Percentiles rank a stretch among this genome's conserved stretches.
These are phyloP conservation scores for Triangularia setosa DNA, from an alignment of 2,329 filamentous ascomycete species.

Conservation along the genomic window DNA sequence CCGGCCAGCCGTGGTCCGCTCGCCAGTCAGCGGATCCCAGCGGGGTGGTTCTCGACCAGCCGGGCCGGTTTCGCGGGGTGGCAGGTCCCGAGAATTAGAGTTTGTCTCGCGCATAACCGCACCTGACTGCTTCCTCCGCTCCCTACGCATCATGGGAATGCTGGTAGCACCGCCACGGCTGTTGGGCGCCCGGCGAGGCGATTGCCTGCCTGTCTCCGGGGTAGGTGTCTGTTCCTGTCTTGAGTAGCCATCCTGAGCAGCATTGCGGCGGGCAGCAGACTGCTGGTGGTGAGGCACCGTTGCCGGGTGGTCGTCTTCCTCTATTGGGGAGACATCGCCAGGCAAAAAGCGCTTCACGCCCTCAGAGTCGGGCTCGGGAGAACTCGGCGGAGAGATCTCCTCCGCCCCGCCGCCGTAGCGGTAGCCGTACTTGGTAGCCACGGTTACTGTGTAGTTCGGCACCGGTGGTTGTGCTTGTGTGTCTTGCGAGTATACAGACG, in stretches of 20 bases:
- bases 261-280: neutral
- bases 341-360: constrained; percentile 27
- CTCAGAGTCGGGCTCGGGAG: constrained; percentile 42
- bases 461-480: constrained; percentile 36
- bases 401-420: constrained; percentile 26
- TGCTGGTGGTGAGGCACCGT: neutral
- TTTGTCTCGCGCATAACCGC: constrained; percentile 39
- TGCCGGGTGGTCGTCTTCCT: constrained; percentile 35
- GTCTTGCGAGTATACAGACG: constrained; percentile 59
- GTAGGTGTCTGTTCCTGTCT: constrained; percentile 7
- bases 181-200: constrained; percentile 1
- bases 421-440: constrained; percentile 26
- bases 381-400: constrained; percentile 53
- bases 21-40: constrained; percentile 66
- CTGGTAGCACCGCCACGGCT: constrained; percentile 32
- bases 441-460: constrained; percentile 30
- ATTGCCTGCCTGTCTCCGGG: constrained; percentile 7
- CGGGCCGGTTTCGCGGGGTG: constrained; percentile 12
- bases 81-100: constrained; percentile 34
- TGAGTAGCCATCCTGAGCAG: neutral
- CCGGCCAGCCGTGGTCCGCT: constrained; percentile 56
- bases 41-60: constrained; percentile 41
- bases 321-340: constrained; percentile 51
- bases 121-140: constrained; percentile 44
- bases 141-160: constrained; percentile 51